Percentiles rank a stretch among this genome's conserved stretches.
phyloP scores from a whole-genome alignment of 2,329 filamentous ascomycete genomes.

The Metarhizium humberi region DNA sequence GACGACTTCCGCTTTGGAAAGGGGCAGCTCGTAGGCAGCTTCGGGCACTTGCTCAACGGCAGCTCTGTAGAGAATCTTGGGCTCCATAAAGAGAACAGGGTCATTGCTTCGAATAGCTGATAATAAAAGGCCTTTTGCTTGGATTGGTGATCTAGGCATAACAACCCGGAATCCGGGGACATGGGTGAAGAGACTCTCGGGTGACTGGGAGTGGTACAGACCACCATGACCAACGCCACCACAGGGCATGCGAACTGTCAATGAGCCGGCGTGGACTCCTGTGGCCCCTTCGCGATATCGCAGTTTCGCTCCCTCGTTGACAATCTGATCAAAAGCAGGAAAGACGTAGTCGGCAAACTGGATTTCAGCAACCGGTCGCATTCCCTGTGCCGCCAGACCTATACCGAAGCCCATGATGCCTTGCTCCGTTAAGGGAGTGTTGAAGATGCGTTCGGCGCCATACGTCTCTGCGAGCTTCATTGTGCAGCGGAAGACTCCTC shows the following conservation, averaged over 20 bases:
- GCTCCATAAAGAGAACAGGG: slow-evolving; percentile 88
- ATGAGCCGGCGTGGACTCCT: slow-evolving; percentile 57
- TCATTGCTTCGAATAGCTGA: slow-evolving; percentile 72
- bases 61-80: slow-evolving; percentile 85
- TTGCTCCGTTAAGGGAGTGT: slow-evolving; percentile 89
- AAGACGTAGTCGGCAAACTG: slow-evolving; percentile 95
- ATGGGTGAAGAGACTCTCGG: slow-evolving; percentile 81
- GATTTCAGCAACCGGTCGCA: slow-evolving; percentile 88
- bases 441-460: slow-evolving; percentile 85
- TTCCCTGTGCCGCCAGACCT: slow-evolving; percentile 79
- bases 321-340: slow-evolving; percentile 87
- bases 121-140: slow-evolving; percentile 81
- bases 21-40: slow-evolving; percentile 69
- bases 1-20: slow-evolving; percentile 77
- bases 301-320: slow-evolving; percentile 87
- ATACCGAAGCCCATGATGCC: slow-evolving; percentile 92
- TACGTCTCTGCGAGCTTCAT: slow-evolving; percentile 85
- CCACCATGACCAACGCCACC: slow-evolving; percentile 85
- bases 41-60: slow-evolving; percentile 86
- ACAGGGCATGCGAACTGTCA: slow-evolving; percentile 85
- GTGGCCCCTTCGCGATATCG: slow-evolving; percentile 61
- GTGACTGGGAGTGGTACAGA: slow-evolving; percentile 81
- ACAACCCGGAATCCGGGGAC: slow-evolving; percentile 79
- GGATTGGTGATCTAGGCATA: slow-evolving; percentile 73
- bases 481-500: slow-evolving; percentile 90